Base-by-base conservation (phyloP, 2,329 filamentous ascomycete species). In the Penicillium concentricum region DNA sequence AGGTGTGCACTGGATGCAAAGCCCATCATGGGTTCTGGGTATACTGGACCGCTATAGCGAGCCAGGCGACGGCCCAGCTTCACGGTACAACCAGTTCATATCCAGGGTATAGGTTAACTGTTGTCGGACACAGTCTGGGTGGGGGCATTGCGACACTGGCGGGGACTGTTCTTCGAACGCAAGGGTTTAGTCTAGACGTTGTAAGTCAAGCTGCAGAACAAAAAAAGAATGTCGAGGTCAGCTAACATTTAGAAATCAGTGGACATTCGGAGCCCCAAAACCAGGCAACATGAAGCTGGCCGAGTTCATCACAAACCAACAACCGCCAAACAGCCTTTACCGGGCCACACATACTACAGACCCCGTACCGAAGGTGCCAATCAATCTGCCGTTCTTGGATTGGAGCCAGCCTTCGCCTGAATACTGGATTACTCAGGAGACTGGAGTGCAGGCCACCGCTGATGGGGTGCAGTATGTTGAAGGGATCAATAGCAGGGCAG, bases 391-490 rank as follows among this genome's bases (percentile, higher is more conserved):
- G 3, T 46, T 39, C 13, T 46, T 53, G 4, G 51, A 39, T 18
- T 53, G 44, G 32, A 47, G 42, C 7, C 51, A 53, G 22, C 42
- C 51, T 32, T 53, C 51, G 9, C 51, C 51, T 39, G 51, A 53
- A 46, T 53, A 32, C 26, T 53, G 51, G 51, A 13, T 53, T 32
- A 45, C 44, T 18, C 34, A 39, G 32, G 24, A 20, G 28, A 47
- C 42, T 26, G 32, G 24, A 1, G 34, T 39, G 6, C 30, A 35
- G 6, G 42, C n/a, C 15, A 47, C 42, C 4, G 16, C 51, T n/a
- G 34, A 38, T 15, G 34, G 26, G 16, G 51, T 53, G 26, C 15
- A 48, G 5, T 30, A 30, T 39, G 30, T 53, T 24, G 42, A 41
- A 26, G 51, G 51, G 2, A 48, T 53, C 7, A 53, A 53, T 20